A percentile compares a stretch with the other conserved stretches of the same genome.
Evolutionary conservation across 208 protist species (phyloP).

Genomic region (Trypanosoma melophagium): DNA sequence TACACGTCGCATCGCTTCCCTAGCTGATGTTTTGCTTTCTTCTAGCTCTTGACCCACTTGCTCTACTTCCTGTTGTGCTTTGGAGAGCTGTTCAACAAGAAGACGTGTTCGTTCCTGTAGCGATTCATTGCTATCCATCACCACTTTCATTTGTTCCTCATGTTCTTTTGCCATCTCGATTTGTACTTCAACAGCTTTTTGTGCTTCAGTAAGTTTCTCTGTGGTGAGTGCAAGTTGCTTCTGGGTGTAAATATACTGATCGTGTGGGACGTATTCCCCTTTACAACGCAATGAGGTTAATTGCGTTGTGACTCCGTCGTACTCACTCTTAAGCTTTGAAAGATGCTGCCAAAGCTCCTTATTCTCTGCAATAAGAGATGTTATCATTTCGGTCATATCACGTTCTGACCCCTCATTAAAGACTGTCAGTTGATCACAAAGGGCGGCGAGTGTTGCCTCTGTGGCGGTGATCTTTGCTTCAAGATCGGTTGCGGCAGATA

Average conservation of each 20-base stretch:
- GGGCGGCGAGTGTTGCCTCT: slow-evolving; percentile 41
- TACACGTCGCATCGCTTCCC: slow-evolving; percentile 8
- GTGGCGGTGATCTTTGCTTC: slow-evolving; percentile 52
- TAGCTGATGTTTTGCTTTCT: slow-evolving; percentile 3
- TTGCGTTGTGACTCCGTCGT: slow-evolving; percentile 48
- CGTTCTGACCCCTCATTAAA: slow-evolving; percentile 46
- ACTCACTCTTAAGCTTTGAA: slow-evolving; percentile 50
- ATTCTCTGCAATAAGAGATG: slow-evolving; percentile 66
- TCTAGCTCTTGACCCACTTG: neutral
- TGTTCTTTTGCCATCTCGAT: slow-evolving; percentile 47
- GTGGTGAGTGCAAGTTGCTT: slow-evolving; percentile 55
- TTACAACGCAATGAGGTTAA: slow-evolving; percentile 32
- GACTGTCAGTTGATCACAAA: slow-evolving; percentile 34
- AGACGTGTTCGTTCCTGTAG: slow-evolving; percentile 42
- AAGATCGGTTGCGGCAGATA: slow-evolving; percentile 64
- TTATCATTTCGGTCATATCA: slow-evolving; percentile 52
- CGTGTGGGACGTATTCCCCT: slow-evolving; percentile 40
- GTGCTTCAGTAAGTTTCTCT: slow-evolving; percentile 57
- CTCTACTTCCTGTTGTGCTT: slow-evolving; percentile 11
- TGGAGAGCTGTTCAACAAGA: slow-evolving; percentile 20
- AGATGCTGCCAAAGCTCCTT: slow-evolving; percentile 73
- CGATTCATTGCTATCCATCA: slow-evolving; percentile 44
- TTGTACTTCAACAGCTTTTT: slow-evolving; percentile 59
- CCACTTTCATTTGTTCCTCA: slow-evolving; percentile 52
- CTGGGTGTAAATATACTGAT: slow-evolving; percentile 60